Evolutionary conservation across 768 basidiomycete genomes (phyloP), one percentile per base, ranked within the genome.

Genomic region (Pulveroboletus ravenelii): DNA sequence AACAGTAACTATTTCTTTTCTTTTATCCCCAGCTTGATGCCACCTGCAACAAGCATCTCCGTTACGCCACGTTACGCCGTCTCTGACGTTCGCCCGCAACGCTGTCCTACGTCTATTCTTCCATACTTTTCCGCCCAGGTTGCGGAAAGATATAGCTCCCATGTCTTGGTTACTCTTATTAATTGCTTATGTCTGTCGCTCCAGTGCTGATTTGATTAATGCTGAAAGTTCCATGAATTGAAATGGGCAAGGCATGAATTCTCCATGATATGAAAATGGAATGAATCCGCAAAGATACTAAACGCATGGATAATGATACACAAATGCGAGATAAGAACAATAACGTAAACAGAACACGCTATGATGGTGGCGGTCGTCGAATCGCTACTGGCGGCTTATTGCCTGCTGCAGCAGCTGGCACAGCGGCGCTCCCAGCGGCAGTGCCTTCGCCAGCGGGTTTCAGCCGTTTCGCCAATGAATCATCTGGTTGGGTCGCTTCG

Each of bases 391-490:
- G 69, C 5, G 74, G 72, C 50, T 71, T 67, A 44, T 44, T 53
- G 14, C 56, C 55, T n/a, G 54, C 61, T n/a, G n/a, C 46, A 23
- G 52, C 37, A 15, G 27, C 38, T 10, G 34, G 23, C 18, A 37
- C 34, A 7, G n/a, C 45, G 1, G 34, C 49, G 9, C 29, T 42
- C 41, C 18, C 6, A 18, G 18, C 14, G 3, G 14, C n/a, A 3
- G 8, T 17, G 6, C 27, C 45, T 23, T 65, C 62, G 3, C 32
- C 48, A 3, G 80, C 78, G 42, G 80, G 80, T 61, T 84, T 87
- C 46, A 85, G 53, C 39, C 86, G 79, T 61, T 88, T 87, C 0
- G 78, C 82, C 30, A 87, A 70, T 10, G 83, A 78, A 58, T 82
- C 81, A 17, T 82, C 82, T 0, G n/a, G 63, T 18, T 18, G 60